Base-by-base conservation (phyloP, 2,329 filamentous ascomycete species). In the Hymenoscyphus occultus region DNA sequence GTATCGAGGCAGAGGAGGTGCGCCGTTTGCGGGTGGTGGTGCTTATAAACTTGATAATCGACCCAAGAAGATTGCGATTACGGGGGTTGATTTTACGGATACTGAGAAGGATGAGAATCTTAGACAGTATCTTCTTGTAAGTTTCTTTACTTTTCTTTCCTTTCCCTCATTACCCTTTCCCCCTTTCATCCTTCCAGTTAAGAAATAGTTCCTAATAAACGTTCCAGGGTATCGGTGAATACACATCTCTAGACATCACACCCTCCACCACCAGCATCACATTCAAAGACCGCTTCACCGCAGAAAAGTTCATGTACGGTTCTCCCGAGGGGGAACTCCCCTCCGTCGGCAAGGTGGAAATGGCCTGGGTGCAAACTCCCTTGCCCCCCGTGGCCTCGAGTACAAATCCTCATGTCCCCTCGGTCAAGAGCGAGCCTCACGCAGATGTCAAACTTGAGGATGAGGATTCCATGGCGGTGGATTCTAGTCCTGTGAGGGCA, bases 21-120 rank as follows among this genome's bases (percentile, higher is more conserved):
- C 68, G 5, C 67, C 73, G 10, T 73, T 75, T 62, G 66, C 68
- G 6, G 68, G 71, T 61, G 71, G 78, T 35, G 79, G 78, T 5
- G 72, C 83, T 39, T 90, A 88, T 70, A 88, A 89, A 19, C 81
- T 95, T 28, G 91, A 95, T 73, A 93, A 93, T 74, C 82, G 91
- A 56, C 88, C 91, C 0, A 90, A 85, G 74, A 87, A 83, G 67
- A 80, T 95, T 10, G 82, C 84, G 5, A 78, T 94, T 31, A 81
- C 82, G 7, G 89, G 86, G 2, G 82, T 86, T 12, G 86, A 87
- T 76, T 87, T 89, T 73, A 86, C 87, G 3, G 81, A 81, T 14
- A 74, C 84, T 1, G 83, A 83, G 39, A 86, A 85, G 72, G 88
- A 93, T 69, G 90, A 93, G 76, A 81, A 82, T 35, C 79, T 94